Base-by-base conservation (phyloP, 2,329 filamentous ascomycete genomes). In the Beauveria sp. region DNA sequence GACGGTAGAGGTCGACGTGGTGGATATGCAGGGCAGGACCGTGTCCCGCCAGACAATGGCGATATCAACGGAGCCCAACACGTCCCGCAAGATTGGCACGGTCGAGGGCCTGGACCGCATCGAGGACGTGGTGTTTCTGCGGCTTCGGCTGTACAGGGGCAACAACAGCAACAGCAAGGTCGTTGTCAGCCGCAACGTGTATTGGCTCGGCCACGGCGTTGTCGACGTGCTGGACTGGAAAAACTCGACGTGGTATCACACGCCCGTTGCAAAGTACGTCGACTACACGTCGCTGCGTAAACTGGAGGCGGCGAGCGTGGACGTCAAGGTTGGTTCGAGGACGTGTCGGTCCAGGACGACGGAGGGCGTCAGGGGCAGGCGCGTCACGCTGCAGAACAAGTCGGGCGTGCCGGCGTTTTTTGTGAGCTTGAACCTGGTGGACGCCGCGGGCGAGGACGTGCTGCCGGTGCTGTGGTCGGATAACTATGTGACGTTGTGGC, bases 401-500 rank as follows among this genome's bases (percentile, higher is more conserved):
- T 79, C 80, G 0, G 60, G 71, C 0, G 69, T 80, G 0, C 85
- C 85, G 0, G 85, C 84, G 0, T 80, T 87, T 51, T 88, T 88
- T 64, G 65, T 88, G 9, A 73, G 78, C 2, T 60, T 87, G 34
- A 78, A 77, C 51, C 68, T 85, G 1, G 74, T 84, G 0, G 76
- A 83, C 63, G 64, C 60, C 2, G 63, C 69, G 0, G 77, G 77
- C 0, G 65, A 72, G 0, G 81, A 84, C 56, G 74, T 85, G 0
- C 65, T 77, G 5, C 82, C 83, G 0, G 76, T 84, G 1, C 73
- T 74, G 22, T 88, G 85, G 84, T 80, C 79, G 1, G 84, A 87
- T 64, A 88, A 88, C 63, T 88, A 87, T 64, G 73, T 88, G 14
- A 86, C 84, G 1, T 70, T 88, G 10, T 86, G 80, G 76, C 83